Evolutionary conservation across 179 eudicot genomes (phyloP).

Genomic region (Nepenthes alata): DNA sequence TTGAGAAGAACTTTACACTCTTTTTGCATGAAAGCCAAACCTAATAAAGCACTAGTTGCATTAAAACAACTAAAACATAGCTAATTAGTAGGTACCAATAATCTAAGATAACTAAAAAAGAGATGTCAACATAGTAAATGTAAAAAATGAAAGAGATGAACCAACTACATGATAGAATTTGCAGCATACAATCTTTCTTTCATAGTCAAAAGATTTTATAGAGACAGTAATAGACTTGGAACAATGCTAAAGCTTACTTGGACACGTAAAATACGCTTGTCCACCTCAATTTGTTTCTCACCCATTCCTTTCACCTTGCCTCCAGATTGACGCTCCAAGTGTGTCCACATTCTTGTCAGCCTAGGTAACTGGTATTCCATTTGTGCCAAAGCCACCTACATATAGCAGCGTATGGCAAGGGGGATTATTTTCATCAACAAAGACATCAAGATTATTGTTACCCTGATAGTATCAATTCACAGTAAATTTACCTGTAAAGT

Average conservation of each 20-base stretch:
- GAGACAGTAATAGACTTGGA: too few species aligned
- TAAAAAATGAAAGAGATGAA: too few species aligned
- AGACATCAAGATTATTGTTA: not conserved
- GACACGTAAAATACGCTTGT: conserved; percentile 89
- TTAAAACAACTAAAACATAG: too few species aligned
- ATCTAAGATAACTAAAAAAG: too few species aligned
- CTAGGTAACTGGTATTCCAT: conserved; percentile 97
- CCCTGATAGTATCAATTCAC: conserved; percentile 1
- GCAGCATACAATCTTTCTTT: too few species aligned
- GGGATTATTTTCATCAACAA: conserved; percentile 1
- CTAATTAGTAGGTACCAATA: too few species aligned
- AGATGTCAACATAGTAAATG: too few species aligned
- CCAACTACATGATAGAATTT: too few species aligned
- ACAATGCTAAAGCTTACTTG: conserved; percentile 43
- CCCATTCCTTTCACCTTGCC: conserved; percentile 99
- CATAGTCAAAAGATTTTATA: too few species aligned
- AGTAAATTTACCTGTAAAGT: conserved; percentile 57
- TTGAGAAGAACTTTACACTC: too few species aligned
- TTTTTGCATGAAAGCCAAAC: too few species aligned
- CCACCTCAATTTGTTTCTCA: conserved; percentile 99
- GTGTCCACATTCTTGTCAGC: conserved; percentile 89
- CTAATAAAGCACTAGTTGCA: too few species aligned
- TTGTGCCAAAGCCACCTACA: conserved; percentile 83
- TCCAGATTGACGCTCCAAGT: conserved; percentile 97
- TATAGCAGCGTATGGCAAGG: not conserved